Evolutionary conservation across 768 basidiomycete genomes (phyloP), one percentile per base, ranked within the genome.

Genomic region (Phallus indusiatus): DNA sequence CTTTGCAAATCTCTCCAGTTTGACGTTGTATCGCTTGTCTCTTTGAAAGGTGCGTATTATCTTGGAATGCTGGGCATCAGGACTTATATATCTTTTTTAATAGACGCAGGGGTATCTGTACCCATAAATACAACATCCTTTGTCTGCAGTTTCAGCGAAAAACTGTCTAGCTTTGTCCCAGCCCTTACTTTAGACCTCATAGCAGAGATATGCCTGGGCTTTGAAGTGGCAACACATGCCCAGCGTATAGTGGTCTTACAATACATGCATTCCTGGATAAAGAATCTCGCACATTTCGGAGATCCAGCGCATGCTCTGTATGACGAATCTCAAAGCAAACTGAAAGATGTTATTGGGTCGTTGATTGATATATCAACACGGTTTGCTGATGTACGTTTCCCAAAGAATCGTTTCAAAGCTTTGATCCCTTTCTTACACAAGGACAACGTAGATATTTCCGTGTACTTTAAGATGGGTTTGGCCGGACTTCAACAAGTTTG

Each of bases 181-280:
- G 81, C 89, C 35, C 74, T 95, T 34, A 94, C 92, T 0, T 74
- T 95, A 17, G 93, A 95, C 70, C 90, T 95, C 71, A 75, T 94
- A 55, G 81, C 84, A n/a, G 93, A 94, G 70, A 88, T 94, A 28
- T 81, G 81, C 34, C 79, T 78, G 74, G 76, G 77, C 68, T 61
- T 62, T 72, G 66, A 77, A 72, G 75, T 73, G 64, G 70, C 73
- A 12, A 67, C 67, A 21, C 65, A 71, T 1, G 66, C 73, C 1
- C 85, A 87, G 52, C 83, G 85, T 42, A 82, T 89, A 46, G 81
- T 78, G 61, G 91, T 85, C 65, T 69, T 94, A 20, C 83, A 87
- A 60, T 94, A 92, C 66, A 78, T 95, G 76, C 82, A 80, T 46
- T 92, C 94, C 2, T 96, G 93, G 94, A 80, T 95, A 47, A 84